Percentiles rank a stretch among this genome's conserved stretches.
These are phyloP conservation scores for Fusarium sp. DNA, from an alignment of 2,329 filamentous ascomycete genomes.

Conservation along the genomic window DNA sequence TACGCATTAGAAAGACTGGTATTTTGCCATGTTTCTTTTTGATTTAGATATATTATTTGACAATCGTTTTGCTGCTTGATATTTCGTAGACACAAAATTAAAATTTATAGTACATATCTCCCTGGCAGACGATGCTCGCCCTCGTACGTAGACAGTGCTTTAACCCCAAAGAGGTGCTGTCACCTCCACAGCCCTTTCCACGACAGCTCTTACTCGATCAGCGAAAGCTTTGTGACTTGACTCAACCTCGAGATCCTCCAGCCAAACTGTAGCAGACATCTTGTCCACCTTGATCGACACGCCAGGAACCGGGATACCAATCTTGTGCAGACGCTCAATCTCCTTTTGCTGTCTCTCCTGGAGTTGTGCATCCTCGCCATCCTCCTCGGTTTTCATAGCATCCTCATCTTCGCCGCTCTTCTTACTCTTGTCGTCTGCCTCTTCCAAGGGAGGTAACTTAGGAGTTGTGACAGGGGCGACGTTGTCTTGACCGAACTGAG, in stretches of 20 bases:
- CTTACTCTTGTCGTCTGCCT: constrained; percentile 50
- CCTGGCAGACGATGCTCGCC: neutral
- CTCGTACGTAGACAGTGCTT: constrained; percentile 12
- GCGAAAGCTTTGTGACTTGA: constrained; percentile 81
- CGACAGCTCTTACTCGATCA: constrained; percentile 87
- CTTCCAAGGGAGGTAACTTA: constrained; percentile 60
- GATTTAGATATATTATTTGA: neutral
- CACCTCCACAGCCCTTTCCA: constrained; percentile 89
- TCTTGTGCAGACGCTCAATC: constrained; percentile 79
- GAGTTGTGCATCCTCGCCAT: constrained; percentile 58
- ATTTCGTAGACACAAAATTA: neutral
- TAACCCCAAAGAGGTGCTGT: constrained; percentile 78
- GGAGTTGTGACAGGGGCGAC: constrained; percentile 80
- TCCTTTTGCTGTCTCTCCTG: constrained; percentile 74
- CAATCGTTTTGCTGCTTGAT: neutral
- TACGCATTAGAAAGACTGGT: constrained; percentile 42
- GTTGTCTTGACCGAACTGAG: constrained; percentile 89
- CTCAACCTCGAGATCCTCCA: constrained; percentile 92
- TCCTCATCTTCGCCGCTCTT: constrained; percentile 55
- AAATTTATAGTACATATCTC: neutral
- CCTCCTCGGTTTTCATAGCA: constrained; percentile 51
- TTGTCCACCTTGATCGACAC: constrained; percentile 89
- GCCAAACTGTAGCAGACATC: constrained; percentile 87
- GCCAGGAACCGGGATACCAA: constrained; percentile 92
- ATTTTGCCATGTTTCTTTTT: constrained; percentile 18